Evolutionary conservation across 805 yeast genomes (phyloP).

Genomic region (Scheffersomyces amazonensis): DNA sequence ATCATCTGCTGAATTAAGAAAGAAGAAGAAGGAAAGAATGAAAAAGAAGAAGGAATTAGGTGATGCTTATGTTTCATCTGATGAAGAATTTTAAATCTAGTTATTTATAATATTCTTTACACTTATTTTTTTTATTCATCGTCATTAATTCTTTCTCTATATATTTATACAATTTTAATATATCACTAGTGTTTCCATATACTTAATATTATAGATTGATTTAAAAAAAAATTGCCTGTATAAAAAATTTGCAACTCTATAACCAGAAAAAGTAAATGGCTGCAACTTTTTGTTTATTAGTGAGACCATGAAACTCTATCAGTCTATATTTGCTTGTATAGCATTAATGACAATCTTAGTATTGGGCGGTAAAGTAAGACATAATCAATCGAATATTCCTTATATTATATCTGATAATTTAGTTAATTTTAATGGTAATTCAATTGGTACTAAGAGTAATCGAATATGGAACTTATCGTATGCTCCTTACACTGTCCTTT

Average conservation of each 20-base stretch:
- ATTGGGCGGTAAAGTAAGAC: too few species aligned
- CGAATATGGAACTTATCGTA: conserved; percentile 14
- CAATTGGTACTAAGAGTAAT: background rate
- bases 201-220: conserved; percentile 11
- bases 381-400: too few species aligned
- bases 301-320: too few species aligned
- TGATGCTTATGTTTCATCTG: conserved; percentile 94
- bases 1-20: conserved; percentile 98
- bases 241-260: too few species aligned
- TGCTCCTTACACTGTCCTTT: conserved; percentile 23
- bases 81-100: conserved; percentile 45
- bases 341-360: too few species aligned
- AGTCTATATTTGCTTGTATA: too few species aligned
- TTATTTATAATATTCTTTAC: background rate
- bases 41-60: conserved; percentile 99
- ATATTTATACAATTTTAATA: background rate
- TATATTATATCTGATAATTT: background rate
- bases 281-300: too few species aligned
- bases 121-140: background rate
- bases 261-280: too few species aligned
- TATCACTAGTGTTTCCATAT: conserved; percentile 2
- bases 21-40: conserved; percentile 99
- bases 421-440: background rate
- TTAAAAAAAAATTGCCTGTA: too few species aligned
- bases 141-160: background rate